Conservation (phyloP, 2,329 filamentous ascomycete genomes). For the Talaromyces sp. region DNA sequence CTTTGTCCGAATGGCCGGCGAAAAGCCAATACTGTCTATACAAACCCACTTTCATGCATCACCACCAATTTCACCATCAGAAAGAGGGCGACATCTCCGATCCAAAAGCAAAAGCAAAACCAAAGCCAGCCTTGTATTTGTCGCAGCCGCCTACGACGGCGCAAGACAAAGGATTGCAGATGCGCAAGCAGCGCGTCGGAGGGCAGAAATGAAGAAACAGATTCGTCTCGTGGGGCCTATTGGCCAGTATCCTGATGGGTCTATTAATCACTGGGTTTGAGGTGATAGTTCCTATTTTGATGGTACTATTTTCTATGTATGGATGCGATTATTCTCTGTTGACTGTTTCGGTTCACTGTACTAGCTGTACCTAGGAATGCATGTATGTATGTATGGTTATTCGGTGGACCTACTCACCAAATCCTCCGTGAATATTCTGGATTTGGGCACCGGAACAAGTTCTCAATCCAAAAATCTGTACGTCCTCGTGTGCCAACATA, state of each 20-base stretch:
- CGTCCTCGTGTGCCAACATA: no score
- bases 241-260: constrained; percentile 18
- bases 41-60: constrained; percentile 15
- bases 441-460: no score
- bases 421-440: no score
- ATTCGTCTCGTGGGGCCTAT: constrained; percentile 38
- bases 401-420: no score
- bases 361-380: no score
- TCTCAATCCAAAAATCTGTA: no score
- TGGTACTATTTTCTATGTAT: not conserved
- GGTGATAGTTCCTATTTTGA: not conserved
- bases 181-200: constrained; percentile 31
- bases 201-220: constrained; percentile 36
- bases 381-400: no score
- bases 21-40: not conserved
- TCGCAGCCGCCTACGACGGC: constrained; percentile 27
- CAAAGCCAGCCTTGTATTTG: constrained; percentile 12
- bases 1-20: not conserved
- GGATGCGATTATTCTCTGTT: no score
- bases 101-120: constrained; percentile 19
- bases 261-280: constrained; percentile 8
- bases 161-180: constrained; percentile 32
- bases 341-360: no score
- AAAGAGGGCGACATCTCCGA: constrained; percentile 19
- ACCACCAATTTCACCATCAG: not conserved